Evolutionary conservation across 352 stramenopile genomes (phyloP), one percentile per base, ranked within the genome.

Genomic region (Lagenidium sp.): DNA sequence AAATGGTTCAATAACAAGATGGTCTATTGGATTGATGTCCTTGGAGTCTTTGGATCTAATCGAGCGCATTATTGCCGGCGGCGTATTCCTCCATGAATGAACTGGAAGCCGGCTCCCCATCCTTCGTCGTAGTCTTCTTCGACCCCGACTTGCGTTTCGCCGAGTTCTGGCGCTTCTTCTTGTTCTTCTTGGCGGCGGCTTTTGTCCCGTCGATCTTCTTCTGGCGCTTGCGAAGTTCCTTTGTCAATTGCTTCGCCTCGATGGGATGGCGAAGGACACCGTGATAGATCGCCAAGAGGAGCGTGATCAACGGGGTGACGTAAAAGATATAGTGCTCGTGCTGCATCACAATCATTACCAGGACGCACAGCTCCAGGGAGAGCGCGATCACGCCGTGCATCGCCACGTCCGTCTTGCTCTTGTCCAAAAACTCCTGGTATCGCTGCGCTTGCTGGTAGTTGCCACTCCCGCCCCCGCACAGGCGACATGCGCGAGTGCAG

Each of bases 401-500:
- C 31, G 68, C 61, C 21, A 75, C 49, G 13, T 85, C 60, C 24
- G 49, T 63, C 50, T 74, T 74, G 38, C 50, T 84, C n/a, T 74
- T 55, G 29, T 76, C 47, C 34, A 91, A 42, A 43, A 85, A 93
- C 26, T 88, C 71, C 21, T 71, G 69, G 58, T 85, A 89, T 41
- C 78, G 72, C 10, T 74, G 60, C n/a, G 77, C 78, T 41, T 91
- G 67, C 34, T 82, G 58, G 19, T 69, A 79, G 36, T 87, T 88
- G 22, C 73, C 71, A 42, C 69, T 75, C n/a, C 81, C 81, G 39
- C 81, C 81, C 21, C 81, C 78, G 31, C 81, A 94, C 6, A 82
- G 51, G 0, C 64, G 60, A 25, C 81, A 94, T 12, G 77, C 76
- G 24, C 81, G 63, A 18, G 67, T 68, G 43, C 81, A 94, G 37